phyloP scores from a whole-genome alignment of 352 stramenopile species.

The Pythium chondricola region DNA sequence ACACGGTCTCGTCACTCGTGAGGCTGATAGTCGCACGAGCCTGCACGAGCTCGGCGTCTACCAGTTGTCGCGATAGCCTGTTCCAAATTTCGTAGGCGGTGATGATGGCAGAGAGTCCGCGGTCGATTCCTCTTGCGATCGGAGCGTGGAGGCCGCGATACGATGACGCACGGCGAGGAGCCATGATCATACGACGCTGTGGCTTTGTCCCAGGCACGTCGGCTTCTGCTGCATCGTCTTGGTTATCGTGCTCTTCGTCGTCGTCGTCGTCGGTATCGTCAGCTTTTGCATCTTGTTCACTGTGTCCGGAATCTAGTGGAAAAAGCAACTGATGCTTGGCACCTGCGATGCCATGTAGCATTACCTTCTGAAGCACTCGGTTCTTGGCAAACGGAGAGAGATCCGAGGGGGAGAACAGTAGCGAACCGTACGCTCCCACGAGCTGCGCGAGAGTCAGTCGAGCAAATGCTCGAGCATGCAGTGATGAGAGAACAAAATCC shows the following conservation, averaged over 20 bases:
- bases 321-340: slow-evolving; percentile 10
- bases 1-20: too few relatives aligned
- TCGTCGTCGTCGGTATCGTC: neutral
- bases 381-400: slow-evolving; percentile 56
- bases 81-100: slow-evolving; percentile 21
- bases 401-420: slow-evolving; percentile 60
- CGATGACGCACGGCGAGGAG: slow-evolving; percentile 13
- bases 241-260: neutral
- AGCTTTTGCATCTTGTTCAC: neutral
- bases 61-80: slow-evolving; percentile 13
- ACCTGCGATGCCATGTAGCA: slow-evolving; percentile 16
- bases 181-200: slow-evolving; percentile 9
- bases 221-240: neutral
- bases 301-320: neutral
- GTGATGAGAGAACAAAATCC: slow-evolving; percentile 41
- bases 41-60: slow-evolving; percentile 16
- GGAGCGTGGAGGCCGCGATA: slow-evolving; percentile 13
- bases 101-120: slow-evolving; percentile 10
- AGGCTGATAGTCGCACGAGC: neutral
- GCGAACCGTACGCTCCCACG: slow-evolving; percentile 36
- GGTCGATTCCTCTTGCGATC: slow-evolving; percentile 12
- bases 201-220: neutral
- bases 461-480: slow-evolving; percentile 30
- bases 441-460: slow-evolving; percentile 42
- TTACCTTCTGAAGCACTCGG: slow-evolving; percentile 20